Conservation (phyloP, 768 basidiomycete species). For the Lactarius sanguifluus region DNA sequence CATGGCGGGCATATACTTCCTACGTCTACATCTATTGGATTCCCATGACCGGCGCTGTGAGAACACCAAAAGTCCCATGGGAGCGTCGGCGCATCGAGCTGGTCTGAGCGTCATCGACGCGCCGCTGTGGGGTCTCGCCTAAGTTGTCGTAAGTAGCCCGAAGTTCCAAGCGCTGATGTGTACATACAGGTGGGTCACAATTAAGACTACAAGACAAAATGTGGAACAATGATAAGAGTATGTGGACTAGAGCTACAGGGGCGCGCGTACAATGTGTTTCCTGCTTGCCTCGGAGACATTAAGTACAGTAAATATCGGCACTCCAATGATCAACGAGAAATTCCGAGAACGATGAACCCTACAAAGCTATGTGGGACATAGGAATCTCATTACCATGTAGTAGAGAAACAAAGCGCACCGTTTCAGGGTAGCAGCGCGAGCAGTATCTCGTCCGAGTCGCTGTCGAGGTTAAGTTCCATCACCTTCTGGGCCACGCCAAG, state of each 20-base stretch:
- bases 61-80: too few species aligned
- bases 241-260: not conserved
- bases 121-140: too few species aligned
- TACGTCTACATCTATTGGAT: too few species aligned
- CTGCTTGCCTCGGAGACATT: not conserved
- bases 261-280: not conserved
- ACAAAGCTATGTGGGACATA: not conserved
- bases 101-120: too few species aligned
- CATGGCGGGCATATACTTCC: not conserved
- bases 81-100: too few species aligned
- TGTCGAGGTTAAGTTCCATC: not conserved
- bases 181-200: too few species aligned
- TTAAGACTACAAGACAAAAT: too few species aligned
- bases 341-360: not conserved
- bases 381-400: not conserved
- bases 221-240: not conserved
- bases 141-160: too few species aligned
- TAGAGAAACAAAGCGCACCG: not conserved
- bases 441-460: not conserved
- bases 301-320: not conserved
- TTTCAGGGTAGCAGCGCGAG: not conserved
- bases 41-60: too few species aligned
- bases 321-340: not conserved
- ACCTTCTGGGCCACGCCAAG: not conserved
- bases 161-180: too few species aligned